Base-by-base conservation (phyloP, 1,284 basidiomycete genomes). In the Taiwanofungus camphoratus region DNA sequence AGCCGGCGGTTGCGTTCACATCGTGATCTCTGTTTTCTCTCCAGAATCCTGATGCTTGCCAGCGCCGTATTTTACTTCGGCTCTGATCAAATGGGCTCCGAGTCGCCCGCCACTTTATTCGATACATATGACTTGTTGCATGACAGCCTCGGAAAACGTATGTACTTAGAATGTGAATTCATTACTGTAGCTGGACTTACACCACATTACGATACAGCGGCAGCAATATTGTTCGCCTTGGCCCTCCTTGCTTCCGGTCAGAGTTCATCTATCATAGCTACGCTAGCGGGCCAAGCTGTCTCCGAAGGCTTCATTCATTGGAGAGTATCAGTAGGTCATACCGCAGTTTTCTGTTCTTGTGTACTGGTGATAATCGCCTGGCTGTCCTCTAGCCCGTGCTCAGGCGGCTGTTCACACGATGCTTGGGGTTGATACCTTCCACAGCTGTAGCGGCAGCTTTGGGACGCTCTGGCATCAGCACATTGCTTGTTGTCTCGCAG, bases 281-380 rank as follows among this genome's bases (percentile, higher is more conserved):
- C 93, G 0, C 74, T 98, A 9, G 88, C 92, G 0, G 95, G 94
- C 0, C 86, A 98, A 65, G 84, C 93, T 34, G 87, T 98, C 24
- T 87, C 85, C 0, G 95, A 98, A 65, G 95, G 95, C 0, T 96
- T 97, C 64, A 75, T 99, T 48, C 79, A 82, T 45, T 98, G 94
- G 94, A 77, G 77, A 41, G 76, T 92, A 37, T 87, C 89, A 44
- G 87, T 90, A 57, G 62, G 77, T 63, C 22, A 6, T 42, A 8
- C n/a, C 16, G 12, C 12, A 41, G 3, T 2, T 30, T 7, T 34
- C 27, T 26, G 37, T n/a, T 13, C 38, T 30, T 5, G 26, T 32
- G 41, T 13, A 41, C 35, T 8, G 29, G 20, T 33, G 9, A 26
- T 32, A 35, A 53, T 31, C 37, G 48, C 31, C 41, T 37, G 15